phyloP scores from a whole-genome alignment of 768 basidiomycete genomes.

The Mycena latifolia region DNA sequence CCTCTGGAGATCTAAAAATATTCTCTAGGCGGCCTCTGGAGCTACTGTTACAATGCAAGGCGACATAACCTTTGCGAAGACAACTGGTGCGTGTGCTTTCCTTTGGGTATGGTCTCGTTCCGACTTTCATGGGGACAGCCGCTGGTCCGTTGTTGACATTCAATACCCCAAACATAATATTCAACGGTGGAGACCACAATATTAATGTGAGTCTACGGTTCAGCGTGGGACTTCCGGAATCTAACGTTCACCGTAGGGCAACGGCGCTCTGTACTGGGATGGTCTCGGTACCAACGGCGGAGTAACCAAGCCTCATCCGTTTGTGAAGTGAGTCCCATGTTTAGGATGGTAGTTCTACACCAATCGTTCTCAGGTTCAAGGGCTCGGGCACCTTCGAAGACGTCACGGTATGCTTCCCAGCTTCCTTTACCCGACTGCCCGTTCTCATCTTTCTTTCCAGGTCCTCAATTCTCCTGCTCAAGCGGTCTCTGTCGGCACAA shows the following conservation, averaged over 20 bases:
- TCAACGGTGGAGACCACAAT: constrained; percentile 32
- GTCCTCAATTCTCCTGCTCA: constrained; percentile 34
- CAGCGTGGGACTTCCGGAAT: not conserved
- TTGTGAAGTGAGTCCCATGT: constrained; percentile 29
- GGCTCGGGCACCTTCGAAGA: constrained; percentile 34
- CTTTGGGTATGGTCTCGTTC: too few species aligned
- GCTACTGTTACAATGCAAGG: constrained; percentile 37
- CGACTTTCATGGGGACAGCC: constrained; percentile 6
- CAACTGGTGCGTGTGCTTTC: constrained; percentile 14
- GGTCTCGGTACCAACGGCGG: constrained; percentile 34
- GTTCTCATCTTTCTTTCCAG: not conserved
- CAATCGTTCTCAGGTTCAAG: constrained; percentile 24
- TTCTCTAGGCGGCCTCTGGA: constrained; percentile 48
- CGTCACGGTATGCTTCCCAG: constrained; percentile 21
- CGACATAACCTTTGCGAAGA: constrained; percentile 34
- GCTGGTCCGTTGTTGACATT: constrained; percentile 34
- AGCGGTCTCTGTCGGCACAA: constrained; percentile 34
- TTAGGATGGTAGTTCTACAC: not conserved
- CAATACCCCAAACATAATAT: constrained; percentile 24
- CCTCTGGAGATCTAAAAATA: too few species aligned
- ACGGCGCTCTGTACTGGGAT: constrained; percentile 36
- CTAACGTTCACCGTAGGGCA: constrained; percentile 13
- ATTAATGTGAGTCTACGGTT: constrained; percentile 18
- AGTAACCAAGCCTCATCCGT: constrained; percentile 36
- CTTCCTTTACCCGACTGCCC: not conserved